Percentiles rank a stretch among this genome's conserved stretches.
phyloP scores from a whole-genome alignment of 257 asterid genomes.

The Phtheirospermum japonicum region DNA sequence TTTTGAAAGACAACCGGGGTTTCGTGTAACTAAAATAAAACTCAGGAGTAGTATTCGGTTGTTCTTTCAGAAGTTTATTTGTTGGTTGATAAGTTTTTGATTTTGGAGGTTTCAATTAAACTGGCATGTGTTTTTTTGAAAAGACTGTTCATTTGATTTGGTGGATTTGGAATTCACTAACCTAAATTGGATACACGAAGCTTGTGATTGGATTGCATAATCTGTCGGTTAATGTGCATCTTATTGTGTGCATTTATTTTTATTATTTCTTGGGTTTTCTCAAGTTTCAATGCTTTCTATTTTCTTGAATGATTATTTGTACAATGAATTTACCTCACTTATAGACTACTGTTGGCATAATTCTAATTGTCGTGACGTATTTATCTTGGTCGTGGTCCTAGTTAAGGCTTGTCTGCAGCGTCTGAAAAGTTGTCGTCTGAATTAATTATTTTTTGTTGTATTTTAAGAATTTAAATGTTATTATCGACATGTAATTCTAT shows the following conservation, averaged over 20 bases:
- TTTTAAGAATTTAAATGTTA: too few species aligned
- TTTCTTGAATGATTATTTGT: background rate
- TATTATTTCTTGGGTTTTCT: background rate
- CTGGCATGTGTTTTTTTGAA: background rate
- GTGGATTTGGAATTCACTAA: background rate
- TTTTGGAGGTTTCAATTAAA: background rate
- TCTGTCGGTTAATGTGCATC: background rate
- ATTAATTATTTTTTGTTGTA: too few species aligned
- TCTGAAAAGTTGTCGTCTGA: too few species aligned
- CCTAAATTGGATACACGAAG: background rate
- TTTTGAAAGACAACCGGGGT: background rate
- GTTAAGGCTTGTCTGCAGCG: background rate
- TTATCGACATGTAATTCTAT: too few species aligned
- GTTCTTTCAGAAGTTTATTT: background rate
- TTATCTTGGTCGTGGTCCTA: background rate
- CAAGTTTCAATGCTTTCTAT: background rate
- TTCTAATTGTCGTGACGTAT: too few species aligned
- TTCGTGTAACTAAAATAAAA: background rate
- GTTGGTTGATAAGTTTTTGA: slow-evolving; percentile 3
- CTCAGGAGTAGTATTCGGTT: background rate
- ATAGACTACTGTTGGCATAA: too few species aligned
- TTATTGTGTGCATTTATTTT: background rate
- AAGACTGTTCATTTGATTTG: background rate
- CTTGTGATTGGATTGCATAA: slow-evolving; percentile 5
- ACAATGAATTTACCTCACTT: too few species aligned